Percentiles rank a stretch among this genome's conserved stretches.
Conservation (phyloP, 2,329 filamentous ascomycete genomes). For the Esteya vermicola region DNA sequence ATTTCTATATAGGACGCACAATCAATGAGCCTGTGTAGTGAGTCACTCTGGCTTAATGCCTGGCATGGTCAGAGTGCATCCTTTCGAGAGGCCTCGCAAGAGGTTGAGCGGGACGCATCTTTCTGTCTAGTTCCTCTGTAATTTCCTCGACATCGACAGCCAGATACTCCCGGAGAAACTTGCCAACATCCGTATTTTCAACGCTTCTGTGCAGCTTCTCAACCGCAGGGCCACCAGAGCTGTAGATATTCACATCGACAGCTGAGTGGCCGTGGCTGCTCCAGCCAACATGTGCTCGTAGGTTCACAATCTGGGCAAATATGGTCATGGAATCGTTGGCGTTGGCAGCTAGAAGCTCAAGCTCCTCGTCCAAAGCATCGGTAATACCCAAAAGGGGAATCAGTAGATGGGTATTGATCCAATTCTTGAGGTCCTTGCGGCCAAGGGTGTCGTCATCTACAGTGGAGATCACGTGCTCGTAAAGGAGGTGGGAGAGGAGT, state of each 20-base stretch:
- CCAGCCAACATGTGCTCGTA: constrained; percentile 85
- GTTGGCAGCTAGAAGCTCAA: constrained; percentile 47
- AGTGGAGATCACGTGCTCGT: constrained; percentile 36
- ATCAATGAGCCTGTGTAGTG: no score
- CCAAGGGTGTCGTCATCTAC: constrained; percentile 2
- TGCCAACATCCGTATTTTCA: constrained; percentile 86
- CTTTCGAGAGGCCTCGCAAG: no score
- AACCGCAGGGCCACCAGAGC: constrained; percentile 52
- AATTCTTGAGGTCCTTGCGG: constrained; percentile 32
- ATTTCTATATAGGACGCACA: no score
- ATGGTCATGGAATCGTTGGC: constrained; percentile 38
- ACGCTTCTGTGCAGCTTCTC: constrained; percentile 65
- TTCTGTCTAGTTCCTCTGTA: constrained; percentile 58
- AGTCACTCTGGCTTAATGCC: no score
- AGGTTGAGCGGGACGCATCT: constrained; percentile 5
- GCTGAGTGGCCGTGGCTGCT: constrained; percentile 85
- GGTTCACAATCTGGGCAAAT: constrained; percentile 76
- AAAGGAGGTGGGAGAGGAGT: constrained; percentile 49
- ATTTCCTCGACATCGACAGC: constrained; percentile 65
- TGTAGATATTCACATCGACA: constrained; percentile 94
- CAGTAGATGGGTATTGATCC: constrained; percentile 56
- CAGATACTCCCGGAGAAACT: constrained; percentile 68
- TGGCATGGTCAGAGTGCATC: no score
- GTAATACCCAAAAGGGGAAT: constrained; percentile 59
- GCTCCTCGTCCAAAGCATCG: constrained; percentile 58